Percentiles rank a stretch among this genome's conserved stretches.
These are phyloP conservation scores for Westerdykella sp. DNA, from an alignment of 2,329 filamentous ascomycete genomes.

Conservation along the genomic window DNA sequence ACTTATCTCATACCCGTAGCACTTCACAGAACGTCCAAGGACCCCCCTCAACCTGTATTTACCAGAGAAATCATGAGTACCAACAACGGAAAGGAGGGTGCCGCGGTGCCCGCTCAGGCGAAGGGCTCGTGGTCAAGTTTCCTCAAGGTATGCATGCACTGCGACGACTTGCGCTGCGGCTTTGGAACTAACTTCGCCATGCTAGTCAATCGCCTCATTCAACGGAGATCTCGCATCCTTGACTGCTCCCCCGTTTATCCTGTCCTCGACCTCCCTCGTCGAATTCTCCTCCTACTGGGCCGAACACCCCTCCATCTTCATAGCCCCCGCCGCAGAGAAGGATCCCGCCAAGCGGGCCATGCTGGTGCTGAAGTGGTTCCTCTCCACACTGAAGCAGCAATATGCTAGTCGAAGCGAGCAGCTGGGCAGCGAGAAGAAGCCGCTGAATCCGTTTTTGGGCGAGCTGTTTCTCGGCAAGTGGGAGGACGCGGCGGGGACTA, in stretches of 20 bases:
- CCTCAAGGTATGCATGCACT: conserved; percentile 40
- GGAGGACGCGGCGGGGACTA: conserved; percentile 75
- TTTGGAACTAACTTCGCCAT: conserved; percentile 6
- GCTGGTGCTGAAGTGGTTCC: conserved; percentile 92
- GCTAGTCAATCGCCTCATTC: conserved; percentile 48
- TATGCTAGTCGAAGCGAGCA: conserved; percentile 70
- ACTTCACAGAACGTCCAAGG: too few species aligned
- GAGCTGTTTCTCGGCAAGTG: conserved; percentile 91
- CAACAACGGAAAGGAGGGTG: conserved; percentile 37
- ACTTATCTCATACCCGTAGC: too few species aligned
- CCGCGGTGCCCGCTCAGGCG: conserved; percentile 42
- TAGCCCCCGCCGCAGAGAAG: conserved; percentile 71
- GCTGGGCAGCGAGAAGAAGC: conserved; percentile 91
- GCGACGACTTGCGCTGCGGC: background rate
- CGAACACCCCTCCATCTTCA: conserved; percentile 60
- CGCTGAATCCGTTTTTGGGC: conserved; percentile 89
- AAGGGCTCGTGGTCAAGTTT: conserved; percentile 47
- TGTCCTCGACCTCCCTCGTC: conserved; percentile 50
- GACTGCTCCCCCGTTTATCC: conserved; percentile 52
- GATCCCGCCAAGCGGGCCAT: conserved; percentile 77
- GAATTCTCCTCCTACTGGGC: conserved; percentile 55
- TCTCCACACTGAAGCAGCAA: conserved; percentile 87
- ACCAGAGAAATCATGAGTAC: conserved; percentile 8
- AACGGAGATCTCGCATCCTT: conserved; percentile 53
- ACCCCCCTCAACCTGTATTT: too few species aligned